Base-by-base conservation (phyloP, 768 basidiomycete genomes). In the Pholiota conissans region DNA sequence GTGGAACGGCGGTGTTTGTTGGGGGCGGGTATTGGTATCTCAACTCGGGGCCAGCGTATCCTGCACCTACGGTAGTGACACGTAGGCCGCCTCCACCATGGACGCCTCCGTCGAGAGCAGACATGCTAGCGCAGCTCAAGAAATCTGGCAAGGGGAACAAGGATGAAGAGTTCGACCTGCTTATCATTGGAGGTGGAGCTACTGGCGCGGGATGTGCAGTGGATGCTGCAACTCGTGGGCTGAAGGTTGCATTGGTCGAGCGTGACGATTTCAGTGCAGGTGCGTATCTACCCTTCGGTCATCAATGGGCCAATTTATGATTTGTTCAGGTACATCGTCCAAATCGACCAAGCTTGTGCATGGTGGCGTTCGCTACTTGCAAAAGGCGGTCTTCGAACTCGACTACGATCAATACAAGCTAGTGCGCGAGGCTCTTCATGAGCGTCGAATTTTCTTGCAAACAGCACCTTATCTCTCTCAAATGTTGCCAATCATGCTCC, bases 321-420 rank as follows among this genome's bases (percentile, higher is more conserved):
- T 11, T 49, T 55, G 5, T 30, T 50, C 65, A 93, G 93, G 95
- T 16, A 97, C 96, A 0, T 96, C 93, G 0, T 96, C 93, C 5
- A 98, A 98, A 69, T 95, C 93, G 7, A 98, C 97, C 1, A 98
- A 99, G 71, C 87, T 99, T 52, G 96, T 99, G 0, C 97, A 99
- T 74, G 96, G 96, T 14, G 96, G 96, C 35, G 96, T 98, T 2
- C 86, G 96, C 1, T 99, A 99, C 72, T 84, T 99, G 10, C 96
- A 99, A 67, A 99, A 98, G 69, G 96, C 96, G 3, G 83, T 98
- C 32, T 84, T 95, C 66, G 95, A 96, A 65, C 84, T 97, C 60
- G 96, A 98, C 69, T 97, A 96, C 65, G 94, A 94, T 68, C 93
- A 95, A 69, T 95, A 88, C 79, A 97, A 97, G 70, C 89, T 99